Evolutionary conservation across 2,329 filamentous ascomycete genomes (phyloP).

Genomic region (Scedosporium dehoogii): DNA sequence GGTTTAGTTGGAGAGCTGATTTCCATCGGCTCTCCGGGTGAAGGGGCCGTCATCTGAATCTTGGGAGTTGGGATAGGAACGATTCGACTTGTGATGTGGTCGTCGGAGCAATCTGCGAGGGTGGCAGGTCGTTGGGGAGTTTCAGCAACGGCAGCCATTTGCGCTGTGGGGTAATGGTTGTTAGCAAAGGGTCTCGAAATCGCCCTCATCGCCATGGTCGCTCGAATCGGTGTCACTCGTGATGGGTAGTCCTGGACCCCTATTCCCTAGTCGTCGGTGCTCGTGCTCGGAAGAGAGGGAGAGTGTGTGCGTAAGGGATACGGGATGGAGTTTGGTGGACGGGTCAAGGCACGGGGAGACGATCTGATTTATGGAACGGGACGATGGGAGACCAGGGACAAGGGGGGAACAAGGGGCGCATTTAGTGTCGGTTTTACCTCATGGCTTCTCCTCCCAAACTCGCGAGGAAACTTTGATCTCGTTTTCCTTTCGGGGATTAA

Average conservation of each 20-base stretch:
- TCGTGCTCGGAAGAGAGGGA: not conserved
- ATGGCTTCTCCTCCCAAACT: not conserved
- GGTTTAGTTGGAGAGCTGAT: slow-evolving; percentile 43
- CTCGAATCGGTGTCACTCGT: not conserved
- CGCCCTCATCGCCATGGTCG: slow-evolving; percentile 1
- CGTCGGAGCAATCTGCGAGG: slow-evolving; percentile 8
- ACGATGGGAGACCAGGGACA: not conserved
- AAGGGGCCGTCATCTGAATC: slow-evolving; percentile 49
- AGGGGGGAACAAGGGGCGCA: not conserved
- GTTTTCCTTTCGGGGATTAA: not conserved
- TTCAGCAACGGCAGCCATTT: slow-evolving; percentile 12
- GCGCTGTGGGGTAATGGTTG: not conserved
- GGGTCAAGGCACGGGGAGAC: not conserved
- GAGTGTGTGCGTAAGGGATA: not conserved
- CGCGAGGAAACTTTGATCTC: not conserved
- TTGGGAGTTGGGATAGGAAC: slow-evolving; percentile 47
- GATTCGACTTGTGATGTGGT: slow-evolving; percentile 15
- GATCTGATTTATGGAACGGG: not conserved
- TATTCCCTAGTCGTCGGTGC: not conserved
- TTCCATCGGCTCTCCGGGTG: slow-evolving; percentile 52
- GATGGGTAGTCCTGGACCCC: not conserved
- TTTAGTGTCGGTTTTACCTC: not conserved
- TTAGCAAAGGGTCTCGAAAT: not conserved
- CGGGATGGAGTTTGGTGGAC: not conserved
- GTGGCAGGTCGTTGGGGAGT: slow-evolving; percentile 10